phyloP scores from a whole-genome alignment of 768 basidiomycete species.

The Suillus spraguei region DNA sequence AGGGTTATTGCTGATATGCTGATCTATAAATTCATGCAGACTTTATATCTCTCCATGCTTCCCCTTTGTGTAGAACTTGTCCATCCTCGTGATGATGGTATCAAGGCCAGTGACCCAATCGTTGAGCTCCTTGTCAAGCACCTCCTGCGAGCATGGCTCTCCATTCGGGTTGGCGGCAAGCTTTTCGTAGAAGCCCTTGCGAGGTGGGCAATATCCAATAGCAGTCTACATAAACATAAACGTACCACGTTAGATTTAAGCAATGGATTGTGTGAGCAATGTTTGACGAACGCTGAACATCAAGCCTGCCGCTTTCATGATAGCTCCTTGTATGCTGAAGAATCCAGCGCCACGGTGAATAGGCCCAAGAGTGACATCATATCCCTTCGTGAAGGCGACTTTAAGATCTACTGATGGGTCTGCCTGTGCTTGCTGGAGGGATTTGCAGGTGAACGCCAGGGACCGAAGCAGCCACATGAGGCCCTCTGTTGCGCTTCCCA shows the following conservation, averaged over 20 bases:
- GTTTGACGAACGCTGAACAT: slow-evolving; percentile 2
- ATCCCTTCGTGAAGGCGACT: slow-evolving; percentile 76
- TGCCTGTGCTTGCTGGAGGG: slow-evolving; percentile 70
- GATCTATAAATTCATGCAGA: slow-evolving; percentile 2
- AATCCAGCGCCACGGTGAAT: background rate
- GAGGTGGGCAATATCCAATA: slow-evolving; percentile 61
- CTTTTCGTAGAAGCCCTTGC: slow-evolving; percentile 61
- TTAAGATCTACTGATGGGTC: slow-evolving; percentile 60
- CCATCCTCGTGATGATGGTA: slow-evolving; percentile 50
- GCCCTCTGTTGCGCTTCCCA: slow-evolving; percentile 85
- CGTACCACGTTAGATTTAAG: no score
- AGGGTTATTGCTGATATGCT: background rate
- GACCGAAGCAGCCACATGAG: slow-evolving; percentile 94
- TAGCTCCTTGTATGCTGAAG: slow-evolving; percentile 4
- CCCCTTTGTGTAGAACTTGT: slow-evolving; percentile 55
- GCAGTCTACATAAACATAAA: slow-evolving; percentile 46
- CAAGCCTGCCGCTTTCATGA: slow-evolving; percentile 8
- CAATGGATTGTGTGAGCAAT: background rate
- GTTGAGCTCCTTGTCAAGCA: slow-evolving; percentile 53
- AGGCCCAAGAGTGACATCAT: slow-evolving; percentile 45
- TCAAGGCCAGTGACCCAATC: slow-evolving; percentile 67
- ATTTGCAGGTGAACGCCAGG: slow-evolving; percentile 84
- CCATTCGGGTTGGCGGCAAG: slow-evolving; percentile 65
- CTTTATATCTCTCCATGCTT: slow-evolving; percentile 47
- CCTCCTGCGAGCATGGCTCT: slow-evolving; percentile 45